Conservation (phyloP, 2,329 filamentous ascomycete species). For the Cladosporium sp. region DNA sequence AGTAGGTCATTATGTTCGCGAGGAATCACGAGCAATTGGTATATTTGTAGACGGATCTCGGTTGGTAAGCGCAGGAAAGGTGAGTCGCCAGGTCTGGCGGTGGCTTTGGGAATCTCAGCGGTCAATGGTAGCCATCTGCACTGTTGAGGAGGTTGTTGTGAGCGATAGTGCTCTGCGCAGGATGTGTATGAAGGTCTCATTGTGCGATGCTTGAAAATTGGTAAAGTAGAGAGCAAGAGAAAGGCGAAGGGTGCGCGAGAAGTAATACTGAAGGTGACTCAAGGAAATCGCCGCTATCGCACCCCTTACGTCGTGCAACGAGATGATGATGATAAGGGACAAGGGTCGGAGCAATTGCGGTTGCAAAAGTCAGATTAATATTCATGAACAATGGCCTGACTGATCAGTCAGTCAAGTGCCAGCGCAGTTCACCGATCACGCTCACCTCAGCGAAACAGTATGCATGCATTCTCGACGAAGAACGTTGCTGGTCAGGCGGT, state of each 20-base stretch:
- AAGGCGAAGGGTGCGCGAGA: neutral
- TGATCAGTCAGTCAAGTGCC: no score
- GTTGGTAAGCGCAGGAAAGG: constrained; percentile 42
- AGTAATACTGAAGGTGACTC: neutral
- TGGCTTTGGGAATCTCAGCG: neutral
- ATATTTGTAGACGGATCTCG: constrained; percentile 46
- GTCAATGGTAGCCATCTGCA: neutral
- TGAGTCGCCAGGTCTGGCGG: neutral
- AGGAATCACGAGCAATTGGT: constrained; percentile 41
- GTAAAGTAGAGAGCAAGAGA: neutral
- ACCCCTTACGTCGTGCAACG: neutral
- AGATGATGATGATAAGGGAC: constrained; percentile 1
- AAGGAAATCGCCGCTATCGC: constrained; percentile 7
- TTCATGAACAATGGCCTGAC: no score
- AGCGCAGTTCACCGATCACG: no score
- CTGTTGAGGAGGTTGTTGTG: constrained; percentile 1
- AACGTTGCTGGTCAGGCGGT: neutral
- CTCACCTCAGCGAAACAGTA: neutral
- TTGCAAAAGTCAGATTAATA: neutral
- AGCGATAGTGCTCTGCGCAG: constrained; percentile 20
- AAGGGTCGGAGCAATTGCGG: constrained; percentile 7
- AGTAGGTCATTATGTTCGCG: constrained; percentile 25
- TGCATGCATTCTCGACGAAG: neutral
- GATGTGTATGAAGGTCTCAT: constrained; percentile 22
- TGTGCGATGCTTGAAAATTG: neutral